Evolutionary conservation across 1,284 basidiomycete species (phyloP), one percentile per base, ranked within the genome.

Genomic region (Ganoderma lucidum): DNA sequence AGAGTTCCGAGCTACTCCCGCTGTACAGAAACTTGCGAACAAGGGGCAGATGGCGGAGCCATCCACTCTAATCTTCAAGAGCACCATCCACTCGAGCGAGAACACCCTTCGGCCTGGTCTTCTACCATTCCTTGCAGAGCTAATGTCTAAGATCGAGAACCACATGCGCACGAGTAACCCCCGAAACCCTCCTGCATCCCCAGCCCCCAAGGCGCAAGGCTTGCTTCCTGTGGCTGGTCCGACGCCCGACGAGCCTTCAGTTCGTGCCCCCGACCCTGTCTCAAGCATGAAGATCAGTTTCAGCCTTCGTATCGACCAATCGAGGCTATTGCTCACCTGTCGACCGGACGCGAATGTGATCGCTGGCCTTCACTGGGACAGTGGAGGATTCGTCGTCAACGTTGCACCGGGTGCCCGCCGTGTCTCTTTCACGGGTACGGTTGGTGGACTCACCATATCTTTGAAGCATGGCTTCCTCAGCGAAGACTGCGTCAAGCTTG

Each of bases 331-430:
- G 66, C 82, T 98, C 35, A 95, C 93, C 0, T 97, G 96, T 74
- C 90, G 91, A 67, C 94, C 95, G 0, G 94, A 96, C 75, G 95
- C 95, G 62, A 95, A 96, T 73, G 96, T 97, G 17, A 86, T 93
- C 53, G 94, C 93, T 23, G 92, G 91, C 2, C 78, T 97, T 41
- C 88, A 94, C 63, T 98, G 96, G 96, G 91, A 96, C 69, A 96
- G 93, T 73, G 96, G 96, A 45, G 96, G 96, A 0, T 96, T 97
- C 76, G 83, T 96, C 48, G 79, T 96, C 45, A 93, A 90, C 71
- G 84, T 94, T 19, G 88, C 91, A 35, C 91, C 94, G 2, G 90
- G 91, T 12, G 88, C 88, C 59, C 86, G 88, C 28, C 87, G 87
- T 48, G 85, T 94, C 28, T 88, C 89, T 6, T 90, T 96, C 73